Percentiles rank a stretch among this genome's conserved stretches.
Evolutionary conservation across 306 rosid genomes (phyloP).

Genomic region (Dicorynia guianensis): DNA sequence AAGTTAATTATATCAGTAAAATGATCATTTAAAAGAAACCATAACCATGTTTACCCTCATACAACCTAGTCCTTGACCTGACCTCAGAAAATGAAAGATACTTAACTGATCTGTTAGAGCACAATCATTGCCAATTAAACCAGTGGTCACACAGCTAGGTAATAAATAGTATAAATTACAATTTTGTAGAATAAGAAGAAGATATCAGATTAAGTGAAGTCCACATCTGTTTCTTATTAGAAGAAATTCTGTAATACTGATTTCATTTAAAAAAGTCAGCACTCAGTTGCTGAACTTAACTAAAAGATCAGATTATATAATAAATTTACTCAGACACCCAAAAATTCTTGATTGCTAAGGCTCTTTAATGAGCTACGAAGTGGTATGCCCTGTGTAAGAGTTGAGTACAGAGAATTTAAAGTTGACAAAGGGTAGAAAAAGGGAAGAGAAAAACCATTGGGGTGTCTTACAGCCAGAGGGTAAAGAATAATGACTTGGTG

Average conservation of each 20-base stretch:
- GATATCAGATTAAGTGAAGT: not conserved
- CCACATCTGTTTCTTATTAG: not conserved
- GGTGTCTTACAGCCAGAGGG: not conserved
- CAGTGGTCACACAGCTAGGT: not conserved
- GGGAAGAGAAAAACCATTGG: not conserved
- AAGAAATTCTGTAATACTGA: not conserved
- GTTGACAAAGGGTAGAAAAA: not conserved
- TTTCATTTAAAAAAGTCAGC: not conserved
- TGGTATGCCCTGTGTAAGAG: not conserved
- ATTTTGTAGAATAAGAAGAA: not conserved
- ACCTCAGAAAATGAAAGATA: not conserved
- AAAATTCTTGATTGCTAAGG: not conserved
- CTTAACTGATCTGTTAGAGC: not conserved
- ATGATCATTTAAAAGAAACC: not conserved
- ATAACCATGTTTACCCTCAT: not conserved
- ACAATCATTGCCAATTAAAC: not conserved
- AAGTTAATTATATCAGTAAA: not conserved
- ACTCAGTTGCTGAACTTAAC: no score
- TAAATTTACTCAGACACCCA: no score
- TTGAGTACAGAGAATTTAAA: not conserved
- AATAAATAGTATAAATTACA: not conserved
- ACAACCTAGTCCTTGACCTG: not conserved
- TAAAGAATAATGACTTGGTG: not conserved
- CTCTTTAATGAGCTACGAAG: no score
- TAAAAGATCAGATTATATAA: not conserved